phyloP scores from a whole-genome alignment of 1,139 yeast species.

The Candida buenavistaensis region DNA sequence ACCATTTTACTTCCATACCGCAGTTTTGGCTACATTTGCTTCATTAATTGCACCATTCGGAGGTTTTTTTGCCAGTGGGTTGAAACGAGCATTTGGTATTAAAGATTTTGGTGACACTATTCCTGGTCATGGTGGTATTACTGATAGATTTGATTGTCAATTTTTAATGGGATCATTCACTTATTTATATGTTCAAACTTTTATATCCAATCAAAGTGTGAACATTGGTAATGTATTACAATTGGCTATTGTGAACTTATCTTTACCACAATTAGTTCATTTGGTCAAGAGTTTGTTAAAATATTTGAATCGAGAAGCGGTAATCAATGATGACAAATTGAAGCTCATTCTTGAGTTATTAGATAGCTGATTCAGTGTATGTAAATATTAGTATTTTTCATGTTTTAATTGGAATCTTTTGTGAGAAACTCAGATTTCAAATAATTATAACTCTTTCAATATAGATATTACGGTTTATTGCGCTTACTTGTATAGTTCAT shows the following conservation, averaged over 20 bases:
- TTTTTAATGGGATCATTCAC: slow-evolving; percentile 96
- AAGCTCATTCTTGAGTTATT: slow-evolving; percentile 28
- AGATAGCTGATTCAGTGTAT: slow-evolving; percentile 16
- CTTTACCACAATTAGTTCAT: slow-evolving; percentile 63
- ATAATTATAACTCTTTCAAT: too few species aligned
- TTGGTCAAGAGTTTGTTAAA: slow-evolving; percentile 62
- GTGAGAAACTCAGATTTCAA: not conserved
- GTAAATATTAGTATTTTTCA: not conserved
- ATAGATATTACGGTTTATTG: too few species aligned
- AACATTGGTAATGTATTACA: slow-evolving; percentile 76
- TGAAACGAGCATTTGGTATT: slow-evolving; percentile 94
- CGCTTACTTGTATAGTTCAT: too few species aligned
- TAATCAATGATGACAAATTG: slow-evolving; percentile 36
- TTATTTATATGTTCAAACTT: slow-evolving; percentile 89
- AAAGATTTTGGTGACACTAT: slow-evolving; percentile 40
- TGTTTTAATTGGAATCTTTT: not conserved
- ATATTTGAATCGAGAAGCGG: slow-evolving; percentile 60
- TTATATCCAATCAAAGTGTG: slow-evolving; percentile 71
- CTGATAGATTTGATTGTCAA: slow-evolving; percentile 97
- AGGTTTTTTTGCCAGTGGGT: slow-evolving; percentile 95
- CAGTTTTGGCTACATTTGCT: slow-evolving; percentile 88
- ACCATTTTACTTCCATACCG: slow-evolving; percentile 88
- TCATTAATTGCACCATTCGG: slow-evolving; percentile 98
- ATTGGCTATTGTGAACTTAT: slow-evolving; percentile 69
- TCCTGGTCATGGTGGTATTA: slow-evolving; percentile 94